These are phyloP conservation scores for Plasmodium malariae DNA, from an alignment of 169 alveolate genomes.

Conservation along the genomic window DNA sequence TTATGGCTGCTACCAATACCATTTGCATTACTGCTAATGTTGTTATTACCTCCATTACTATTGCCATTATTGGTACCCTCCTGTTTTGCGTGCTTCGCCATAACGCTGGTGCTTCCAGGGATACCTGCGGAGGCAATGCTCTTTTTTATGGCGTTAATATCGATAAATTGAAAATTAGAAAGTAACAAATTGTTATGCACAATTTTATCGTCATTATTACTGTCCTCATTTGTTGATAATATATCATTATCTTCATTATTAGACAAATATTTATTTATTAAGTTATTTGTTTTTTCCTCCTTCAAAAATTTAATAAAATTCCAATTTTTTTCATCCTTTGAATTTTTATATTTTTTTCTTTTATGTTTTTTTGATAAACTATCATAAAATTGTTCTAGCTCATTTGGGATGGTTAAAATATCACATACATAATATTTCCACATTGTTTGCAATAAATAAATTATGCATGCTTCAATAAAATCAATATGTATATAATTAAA, in stretches of 20 bases:
- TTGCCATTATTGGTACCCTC: not conserved
- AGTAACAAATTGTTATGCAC: slow-evolving; percentile 19
- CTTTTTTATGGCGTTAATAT: slow-evolving; percentile 8
- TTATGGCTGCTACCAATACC: not conserved
- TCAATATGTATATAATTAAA: slow-evolving; percentile 55
- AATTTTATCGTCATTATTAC: slow-evolving; percentile 12
- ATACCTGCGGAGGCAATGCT: not conserved
- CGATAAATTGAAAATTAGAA: slow-evolving; percentile 54
- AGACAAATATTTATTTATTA: slow-evolving; percentile 32
- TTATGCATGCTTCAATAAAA: slow-evolving; percentile 48
- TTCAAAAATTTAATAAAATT: slow-evolving; percentile 56
- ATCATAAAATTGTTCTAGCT: slow-evolving; percentile 71
- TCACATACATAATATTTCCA: slow-evolving; percentile 64
- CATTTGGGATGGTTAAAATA: slow-evolving; percentile 51
- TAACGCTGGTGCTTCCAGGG: not conserved
- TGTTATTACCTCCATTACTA: not conserved
- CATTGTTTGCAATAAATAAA: slow-evolving; percentile 27
- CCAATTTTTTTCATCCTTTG: slow-evolving; percentile 53
- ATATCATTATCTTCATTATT: slow-evolving; percentile 1
- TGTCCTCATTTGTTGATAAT: slow-evolving; percentile 6
- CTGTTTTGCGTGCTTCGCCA: not conserved
- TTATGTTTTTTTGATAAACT: slow-evolving; percentile 40
- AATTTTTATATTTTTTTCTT: slow-evolving; percentile 57
- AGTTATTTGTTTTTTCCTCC: slow-evolving; percentile 37
- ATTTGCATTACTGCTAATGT: not conserved